Conservation (phyloP, 345 rosid genomes). For the Citrus australasica region DNA sequence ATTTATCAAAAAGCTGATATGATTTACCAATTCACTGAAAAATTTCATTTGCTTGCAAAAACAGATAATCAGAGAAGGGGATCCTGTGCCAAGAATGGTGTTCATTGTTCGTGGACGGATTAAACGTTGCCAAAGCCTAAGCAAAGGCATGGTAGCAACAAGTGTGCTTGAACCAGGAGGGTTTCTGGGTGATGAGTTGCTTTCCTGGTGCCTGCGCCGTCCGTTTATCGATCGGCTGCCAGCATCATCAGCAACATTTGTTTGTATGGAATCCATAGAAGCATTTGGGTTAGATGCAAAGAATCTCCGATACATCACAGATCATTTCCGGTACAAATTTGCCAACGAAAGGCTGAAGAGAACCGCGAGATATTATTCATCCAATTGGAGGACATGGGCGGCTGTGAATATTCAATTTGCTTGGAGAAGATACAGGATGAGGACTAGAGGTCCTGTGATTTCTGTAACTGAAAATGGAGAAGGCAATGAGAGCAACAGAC, state of each 20-base stretch:
- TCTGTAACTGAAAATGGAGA: conserved; percentile 33
- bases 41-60: neutral
- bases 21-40: neutral
- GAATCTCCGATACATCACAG: conserved; percentile 72
- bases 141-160: conserved; percentile 72
- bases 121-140: conserved; percentile 59
- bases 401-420: conserved; percentile 80
- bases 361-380: conserved; percentile 76
- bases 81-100: conserved; percentile 79
- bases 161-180: conserved; percentile 74
- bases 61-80: conserved; percentile 94
- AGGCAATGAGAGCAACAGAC: conserved; percentile 41
- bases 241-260: conserved; percentile 81
- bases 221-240: conserved; percentile 86
- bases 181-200: conserved; percentile 81
- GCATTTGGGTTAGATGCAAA: conserved; percentile 61
- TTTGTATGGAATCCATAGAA: conserved; percentile 55
- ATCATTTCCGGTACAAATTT: conserved; percentile 67
- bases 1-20: no score
- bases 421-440: conserved; percentile 65
- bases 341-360: conserved; percentile 42
- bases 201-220: conserved; percentile 94
- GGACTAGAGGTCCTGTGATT: conserved; percentile 48
- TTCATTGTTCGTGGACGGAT: conserved; percentile 60
- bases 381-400: conserved; percentile 95